phyloP scores from a whole-genome alignment of 1,139 yeast species.

The Sugiyamaella sp. region DNA sequence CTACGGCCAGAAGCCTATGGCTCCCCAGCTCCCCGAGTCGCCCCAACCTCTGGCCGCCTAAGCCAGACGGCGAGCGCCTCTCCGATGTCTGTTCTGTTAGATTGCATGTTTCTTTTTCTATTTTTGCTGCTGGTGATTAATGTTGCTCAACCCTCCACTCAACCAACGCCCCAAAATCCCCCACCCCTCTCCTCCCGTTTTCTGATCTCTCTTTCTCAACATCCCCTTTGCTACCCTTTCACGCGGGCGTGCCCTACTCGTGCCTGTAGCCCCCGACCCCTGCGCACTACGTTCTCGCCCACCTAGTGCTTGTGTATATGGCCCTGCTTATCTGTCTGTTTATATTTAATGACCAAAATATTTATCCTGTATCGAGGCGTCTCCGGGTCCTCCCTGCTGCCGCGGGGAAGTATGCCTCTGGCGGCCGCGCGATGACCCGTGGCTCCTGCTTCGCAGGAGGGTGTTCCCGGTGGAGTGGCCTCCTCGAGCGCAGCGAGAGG shows the following conservation, averaged over 20 bases:
- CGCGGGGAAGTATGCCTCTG: no score
- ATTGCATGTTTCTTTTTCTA: background rate
- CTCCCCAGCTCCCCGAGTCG: conserved; percentile 45
- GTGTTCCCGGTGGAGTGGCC: no score
- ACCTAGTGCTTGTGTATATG: conserved; percentile 18
- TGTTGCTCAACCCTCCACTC: background rate
- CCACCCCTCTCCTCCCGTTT: background rate
- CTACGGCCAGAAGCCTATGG: conserved; percentile 70
- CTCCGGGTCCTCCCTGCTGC: conserved; percentile 2
- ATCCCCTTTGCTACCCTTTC: background rate
- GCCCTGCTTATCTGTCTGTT: conserved; percentile 8
- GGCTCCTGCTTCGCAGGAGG: background rate
- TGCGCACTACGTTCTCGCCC: conserved; percentile 13
- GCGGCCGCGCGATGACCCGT: conserved; percentile 1
- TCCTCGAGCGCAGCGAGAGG: no score
- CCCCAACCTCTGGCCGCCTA: conserved; percentile 38
- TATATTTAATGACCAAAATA: conserved; percentile 18
- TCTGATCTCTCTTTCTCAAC: background rate
- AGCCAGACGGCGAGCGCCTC: background rate
- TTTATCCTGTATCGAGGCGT: background rate
- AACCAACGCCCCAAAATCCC: background rate
- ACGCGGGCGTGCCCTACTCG: no score
- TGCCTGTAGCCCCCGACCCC: background rate
- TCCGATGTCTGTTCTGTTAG: background rate
- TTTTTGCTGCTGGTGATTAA: background rate